phyloP scores from a whole-genome alignment of 2,329 filamentous ascomycete genomes.

The Herpomyces periplanetae region DNA sequence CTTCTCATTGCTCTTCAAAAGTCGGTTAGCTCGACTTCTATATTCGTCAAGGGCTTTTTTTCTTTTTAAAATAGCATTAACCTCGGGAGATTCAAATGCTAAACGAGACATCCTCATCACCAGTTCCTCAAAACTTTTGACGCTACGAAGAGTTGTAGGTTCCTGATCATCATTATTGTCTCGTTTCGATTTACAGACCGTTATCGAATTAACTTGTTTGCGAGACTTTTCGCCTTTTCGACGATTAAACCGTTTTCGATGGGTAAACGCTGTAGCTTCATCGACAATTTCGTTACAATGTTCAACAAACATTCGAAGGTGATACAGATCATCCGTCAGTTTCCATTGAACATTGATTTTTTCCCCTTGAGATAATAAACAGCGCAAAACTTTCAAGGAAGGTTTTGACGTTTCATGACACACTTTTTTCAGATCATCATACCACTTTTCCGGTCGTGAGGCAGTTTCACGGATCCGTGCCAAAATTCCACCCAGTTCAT shows the following conservation, averaged over 20 bases:
- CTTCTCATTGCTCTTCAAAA: no score
- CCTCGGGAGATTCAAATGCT: no score
- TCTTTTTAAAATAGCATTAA: no score
- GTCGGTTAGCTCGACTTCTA: no score
- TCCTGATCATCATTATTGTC: slow-evolving; percentile 29
- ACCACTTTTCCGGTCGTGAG: slow-evolving; percentile 48
- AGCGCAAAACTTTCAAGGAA: slow-evolving; percentile 45
- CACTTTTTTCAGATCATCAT: slow-evolving; percentile 48
- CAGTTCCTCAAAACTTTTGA: no score
- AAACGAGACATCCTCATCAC: no score
- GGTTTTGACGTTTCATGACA: slow-evolving; percentile 51
- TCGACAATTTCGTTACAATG: slow-evolving; percentile 93
- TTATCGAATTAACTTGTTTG: slow-evolving; percentile 26
- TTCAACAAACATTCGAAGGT: slow-evolving; percentile 65
- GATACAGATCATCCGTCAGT: slow-evolving; percentile 30
- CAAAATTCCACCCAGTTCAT: slow-evolving; percentile 21
- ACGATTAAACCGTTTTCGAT: slow-evolving; percentile 82
- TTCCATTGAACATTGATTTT: slow-evolving; percentile 85
- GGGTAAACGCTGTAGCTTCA: slow-evolving; percentile 77
- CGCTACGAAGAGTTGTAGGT: no score
- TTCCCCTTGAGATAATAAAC: slow-evolving; percentile 62
- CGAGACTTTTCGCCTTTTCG: slow-evolving; percentile 71
- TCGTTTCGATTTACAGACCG: slow-evolving; percentile 30
- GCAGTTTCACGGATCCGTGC: slow-evolving; percentile 57
- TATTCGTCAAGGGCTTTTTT: no score